phyloP scores from a whole-genome alignment of 495 filamentous ascomycete genomes.

The Letharia lupina region DNA sequence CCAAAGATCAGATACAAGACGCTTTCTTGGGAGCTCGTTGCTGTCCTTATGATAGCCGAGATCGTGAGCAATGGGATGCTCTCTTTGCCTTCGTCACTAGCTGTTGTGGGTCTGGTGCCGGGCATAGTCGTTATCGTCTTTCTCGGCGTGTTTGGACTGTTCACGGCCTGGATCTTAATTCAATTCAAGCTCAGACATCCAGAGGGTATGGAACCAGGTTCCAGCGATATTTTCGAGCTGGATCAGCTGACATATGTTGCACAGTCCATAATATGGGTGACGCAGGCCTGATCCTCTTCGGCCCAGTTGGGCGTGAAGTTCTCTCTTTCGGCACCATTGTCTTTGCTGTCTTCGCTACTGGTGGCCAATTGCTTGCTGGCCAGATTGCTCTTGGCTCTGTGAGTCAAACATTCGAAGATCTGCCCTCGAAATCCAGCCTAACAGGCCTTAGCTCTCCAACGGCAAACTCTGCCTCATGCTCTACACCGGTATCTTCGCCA shows the following conservation, averaged over 20 bases:
- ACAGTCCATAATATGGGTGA: conserved; percentile 58
- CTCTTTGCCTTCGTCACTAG: conserved; percentile 46
- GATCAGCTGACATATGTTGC: not conserved
- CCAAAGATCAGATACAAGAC: conserved; percentile 50
- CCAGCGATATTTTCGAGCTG: not conserved
- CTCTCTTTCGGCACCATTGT: conserved; percentile 65
- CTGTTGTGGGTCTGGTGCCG: conserved; percentile 49
- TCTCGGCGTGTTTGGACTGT: conserved; percentile 33
- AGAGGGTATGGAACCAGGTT: conserved; percentile 21
- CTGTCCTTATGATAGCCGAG: conserved; percentile 54
- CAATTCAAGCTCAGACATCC: conserved; percentile 39
- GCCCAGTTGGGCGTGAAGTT: conserved; percentile 50
- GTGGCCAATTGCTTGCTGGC: conserved; percentile 35
- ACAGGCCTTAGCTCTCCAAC: conserved; percentile 25
- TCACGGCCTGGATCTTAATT: conserved; percentile 35
- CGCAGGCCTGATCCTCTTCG: conserved; percentile 58
- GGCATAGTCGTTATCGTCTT: conserved; percentile 36
- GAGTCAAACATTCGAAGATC: not conserved
- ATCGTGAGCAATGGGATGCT: conserved; percentile 56
- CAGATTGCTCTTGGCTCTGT: conserved; percentile 31
- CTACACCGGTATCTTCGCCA: conserved; percentile 37
- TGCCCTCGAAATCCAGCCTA: not conserved
- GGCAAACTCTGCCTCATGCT: conserved; percentile 37
- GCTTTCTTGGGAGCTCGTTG: conserved; percentile 45
- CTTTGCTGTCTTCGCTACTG: conserved; percentile 51